Evolutionary conservation across 495 filamentous ascomycete species (phyloP).

Genomic region (Trichoderma erinaceum): DNA sequence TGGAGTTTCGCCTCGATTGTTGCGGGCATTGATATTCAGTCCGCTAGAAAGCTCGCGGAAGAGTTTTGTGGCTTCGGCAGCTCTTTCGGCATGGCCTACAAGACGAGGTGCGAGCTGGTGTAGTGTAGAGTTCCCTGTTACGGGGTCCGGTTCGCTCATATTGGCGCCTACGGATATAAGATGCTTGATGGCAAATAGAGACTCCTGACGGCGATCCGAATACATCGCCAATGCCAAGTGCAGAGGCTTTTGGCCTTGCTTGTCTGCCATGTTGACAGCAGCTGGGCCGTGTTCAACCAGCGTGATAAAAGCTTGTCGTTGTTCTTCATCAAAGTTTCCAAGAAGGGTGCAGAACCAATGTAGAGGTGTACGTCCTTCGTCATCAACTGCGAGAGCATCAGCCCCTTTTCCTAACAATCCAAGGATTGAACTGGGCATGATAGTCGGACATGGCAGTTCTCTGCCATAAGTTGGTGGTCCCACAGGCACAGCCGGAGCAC

Average conservation of each 20-base stretch:
- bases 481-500: background rate
- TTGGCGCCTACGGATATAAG: background rate
- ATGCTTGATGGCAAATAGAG: background rate
- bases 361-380: background rate
- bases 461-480: background rate
- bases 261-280: background rate
- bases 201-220: background rate
- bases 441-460: background rate
- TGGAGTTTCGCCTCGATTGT: background rate
- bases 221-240: background rate
- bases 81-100: background rate
- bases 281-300: background rate
- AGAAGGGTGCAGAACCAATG: background rate
- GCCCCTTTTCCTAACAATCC: background rate
- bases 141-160: background rate
- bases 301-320: background rate
- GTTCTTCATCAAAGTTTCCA: background rate
- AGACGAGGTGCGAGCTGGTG: background rate
- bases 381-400: background rate
- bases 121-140: background rate
- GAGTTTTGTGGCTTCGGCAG: background rate
- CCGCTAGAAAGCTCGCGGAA: background rate
- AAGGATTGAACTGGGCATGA: background rate
- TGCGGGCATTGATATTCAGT: background rate
- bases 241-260: background rate